Evolutionary conservation across 2,329 filamentous ascomycete genomes (phyloP).

Genomic region (Fusarium tanahbumbuense): DNA sequence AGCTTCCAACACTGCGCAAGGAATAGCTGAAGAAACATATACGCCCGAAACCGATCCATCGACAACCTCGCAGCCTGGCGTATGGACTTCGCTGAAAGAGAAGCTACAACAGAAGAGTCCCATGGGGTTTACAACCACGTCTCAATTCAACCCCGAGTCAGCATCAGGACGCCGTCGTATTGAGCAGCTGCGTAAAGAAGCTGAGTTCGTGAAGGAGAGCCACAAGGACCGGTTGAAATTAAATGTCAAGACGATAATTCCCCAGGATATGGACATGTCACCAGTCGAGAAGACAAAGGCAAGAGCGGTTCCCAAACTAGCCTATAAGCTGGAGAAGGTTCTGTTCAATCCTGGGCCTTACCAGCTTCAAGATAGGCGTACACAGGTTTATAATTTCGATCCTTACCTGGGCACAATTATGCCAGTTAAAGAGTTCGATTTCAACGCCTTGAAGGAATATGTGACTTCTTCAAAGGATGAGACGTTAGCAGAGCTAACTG

Average conservation of each 20-base stretch:
- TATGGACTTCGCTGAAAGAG: conserved; percentile 48
- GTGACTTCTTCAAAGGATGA: conserved; percentile 90
- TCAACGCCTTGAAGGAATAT: conserved; percentile 84
- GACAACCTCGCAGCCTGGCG: conserved; percentile 14
- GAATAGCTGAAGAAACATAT: background rate
- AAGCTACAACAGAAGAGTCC: conserved; percentile 39
- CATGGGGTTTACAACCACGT: background rate
- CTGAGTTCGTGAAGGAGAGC: background rate
- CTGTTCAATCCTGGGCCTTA: conserved; percentile 96
- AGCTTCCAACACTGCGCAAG: background rate
- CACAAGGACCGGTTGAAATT: background rate
- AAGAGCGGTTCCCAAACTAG: conserved; percentile 67
- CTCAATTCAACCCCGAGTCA: background rate
- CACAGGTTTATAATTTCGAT: conserved; percentile 95
- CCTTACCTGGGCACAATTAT: conserved; percentile 94
- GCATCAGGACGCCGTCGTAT: background rate
- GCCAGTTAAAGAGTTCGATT: conserved; percentile 93
- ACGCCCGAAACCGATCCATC: background rate
- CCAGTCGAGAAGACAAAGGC: conserved; percentile 51
- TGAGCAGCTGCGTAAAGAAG: background rate
- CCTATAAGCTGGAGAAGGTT: conserved; percentile 85
- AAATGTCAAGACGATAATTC: conserved; percentile 47
- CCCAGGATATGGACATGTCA: conserved; percentile 43
- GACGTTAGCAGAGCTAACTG: conserved; percentile 75
- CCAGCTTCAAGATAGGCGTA: conserved; percentile 87